Percentiles rank a stretch among this genome's conserved stretches.
phyloP scores from a whole-genome alignment of 2,329 filamentous ascomycete genomes.

The Periglandula ipomoeae region DNA sequence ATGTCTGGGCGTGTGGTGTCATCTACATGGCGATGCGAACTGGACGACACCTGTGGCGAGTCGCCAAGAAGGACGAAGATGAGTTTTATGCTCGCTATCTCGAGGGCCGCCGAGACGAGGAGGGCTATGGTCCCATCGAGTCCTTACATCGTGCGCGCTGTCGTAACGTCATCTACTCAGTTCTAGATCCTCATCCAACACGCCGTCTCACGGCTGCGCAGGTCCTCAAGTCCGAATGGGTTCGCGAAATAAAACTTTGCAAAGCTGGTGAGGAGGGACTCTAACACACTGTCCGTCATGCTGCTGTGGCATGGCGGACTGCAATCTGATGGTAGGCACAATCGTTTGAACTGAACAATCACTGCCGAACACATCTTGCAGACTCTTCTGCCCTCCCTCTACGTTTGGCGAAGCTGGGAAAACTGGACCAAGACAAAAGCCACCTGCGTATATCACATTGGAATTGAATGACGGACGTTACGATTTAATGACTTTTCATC shows the following conservation, averaged over 20 bases:
- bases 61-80: slow-evolving; percentile 95
- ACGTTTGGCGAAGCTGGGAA: slow-evolving; percentile 9
- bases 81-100: slow-evolving; percentile 95
- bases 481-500: slow-evolving; percentile 12
- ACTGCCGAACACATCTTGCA: slow-evolving; percentile 15
- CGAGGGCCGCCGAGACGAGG: slow-evolving; percentile 84
- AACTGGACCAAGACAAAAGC: slow-evolving; percentile 8
- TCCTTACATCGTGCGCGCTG: slow-evolving; percentile 89
- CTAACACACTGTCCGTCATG: slow-evolving; percentile 35
- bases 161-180: slow-evolving; percentile 97
- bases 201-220: slow-evolving; percentile 93
- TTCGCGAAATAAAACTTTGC: slow-evolving; percentile 93
- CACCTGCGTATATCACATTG: slow-evolving; percentile 4
- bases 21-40: slow-evolving; percentile 99
- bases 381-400: slow-evolving; percentile 11
- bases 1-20: slow-evolving; percentile 96
- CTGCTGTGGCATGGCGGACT: slow-evolving; percentile 19
- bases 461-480: slow-evolving; percentile 7
- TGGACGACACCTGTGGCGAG: slow-evolving; percentile 87
- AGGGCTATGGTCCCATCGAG: slow-evolving; percentile 94
- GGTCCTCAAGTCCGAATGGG: slow-evolving; percentile 97
- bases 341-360: background rate
- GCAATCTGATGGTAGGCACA: slow-evolving; percentile 14
- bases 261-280: slow-evolving; percentile 94
- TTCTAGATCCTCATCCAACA: slow-evolving; percentile 86